Conservation (phyloP, 257 asterid species). For the Plantago elongata region DNA sequence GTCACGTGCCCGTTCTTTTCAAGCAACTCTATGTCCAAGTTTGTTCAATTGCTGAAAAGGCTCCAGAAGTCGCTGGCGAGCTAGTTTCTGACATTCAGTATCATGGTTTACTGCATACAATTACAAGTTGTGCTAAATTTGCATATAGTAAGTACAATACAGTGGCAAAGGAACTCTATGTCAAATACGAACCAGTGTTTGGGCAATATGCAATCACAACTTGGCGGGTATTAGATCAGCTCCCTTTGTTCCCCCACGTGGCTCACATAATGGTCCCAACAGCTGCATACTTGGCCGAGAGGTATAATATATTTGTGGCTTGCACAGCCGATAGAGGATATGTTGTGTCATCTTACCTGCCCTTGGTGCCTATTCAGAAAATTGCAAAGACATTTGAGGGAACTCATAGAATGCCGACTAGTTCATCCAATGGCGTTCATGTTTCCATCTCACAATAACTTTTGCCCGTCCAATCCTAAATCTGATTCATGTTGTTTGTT, state of each 20-base stretch:
- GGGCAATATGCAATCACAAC: slow-evolving; percentile 53
- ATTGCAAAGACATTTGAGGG: slow-evolving; percentile 55
- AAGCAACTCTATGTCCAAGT: slow-evolving; percentile 37
- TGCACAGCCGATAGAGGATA: slow-evolving; percentile 41
- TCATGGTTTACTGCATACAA: slow-evolving; percentile 43
- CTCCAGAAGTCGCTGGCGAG: slow-evolving; percentile 44
- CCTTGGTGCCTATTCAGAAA: slow-evolving; percentile 56
- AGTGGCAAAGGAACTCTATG: slow-evolving; percentile 36
- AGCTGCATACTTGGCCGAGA: slow-evolving; percentile 74
- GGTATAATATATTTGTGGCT: slow-evolving; percentile 50
- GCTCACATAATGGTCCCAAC: slow-evolving; percentile 71
- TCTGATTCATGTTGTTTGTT: slow-evolving; percentile 3
- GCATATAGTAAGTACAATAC: slow-evolving; percentile 46
- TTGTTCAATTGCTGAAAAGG: slow-evolving; percentile 41
- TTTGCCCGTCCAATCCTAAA: background rate
- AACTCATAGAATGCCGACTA: slow-evolving; percentile 28
- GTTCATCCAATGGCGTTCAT: slow-evolving; percentile 28
- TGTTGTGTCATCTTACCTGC: slow-evolving; percentile 45
- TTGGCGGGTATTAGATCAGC: slow-evolving; percentile 58
- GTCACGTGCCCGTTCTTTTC: slow-evolving; percentile 43
- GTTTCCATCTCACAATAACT: slow-evolving; percentile 21
- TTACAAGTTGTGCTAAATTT: slow-evolving; percentile 28
- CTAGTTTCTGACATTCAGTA: slow-evolving; percentile 51
- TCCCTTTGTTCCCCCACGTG: slow-evolving; percentile 58
- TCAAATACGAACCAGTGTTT: slow-evolving; percentile 55